A percentile compares a stretch with the other conserved stretches of the same genome.
Conservation (phyloP, 129 eudicot genomes). For the Lonicera japonica region DNA sequence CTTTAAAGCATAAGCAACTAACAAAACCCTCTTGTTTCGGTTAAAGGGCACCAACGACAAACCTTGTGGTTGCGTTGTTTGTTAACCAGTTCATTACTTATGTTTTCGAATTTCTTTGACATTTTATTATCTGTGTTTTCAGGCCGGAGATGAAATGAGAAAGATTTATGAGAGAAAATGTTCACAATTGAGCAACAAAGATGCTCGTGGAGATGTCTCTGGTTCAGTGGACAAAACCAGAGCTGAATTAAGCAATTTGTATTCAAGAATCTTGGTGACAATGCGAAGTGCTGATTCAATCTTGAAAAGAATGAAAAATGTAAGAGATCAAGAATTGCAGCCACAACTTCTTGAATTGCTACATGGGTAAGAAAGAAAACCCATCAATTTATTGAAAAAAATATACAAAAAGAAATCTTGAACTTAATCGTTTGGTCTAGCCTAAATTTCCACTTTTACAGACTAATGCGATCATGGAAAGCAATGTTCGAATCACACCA, state of each 20-base stretch:
- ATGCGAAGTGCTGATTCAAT: slow-evolving; percentile 38
- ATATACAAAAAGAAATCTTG: not conserved
- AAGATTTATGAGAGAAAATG: slow-evolving; percentile 37
- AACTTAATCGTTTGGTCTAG: not conserved
- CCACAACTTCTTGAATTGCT: slow-evolving; percentile 50
- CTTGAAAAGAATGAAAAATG: slow-evolving; percentile 43
- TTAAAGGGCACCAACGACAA: no score
- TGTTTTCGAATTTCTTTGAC: not conserved
- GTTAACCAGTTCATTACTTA: no score
- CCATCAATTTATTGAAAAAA: not conserved
- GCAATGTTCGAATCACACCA: slow-evolving; percentile 46
- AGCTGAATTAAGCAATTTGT: slow-evolving; percentile 36
- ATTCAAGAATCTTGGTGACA: slow-evolving; percentile 38
- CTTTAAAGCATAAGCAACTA: no score
- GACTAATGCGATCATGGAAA: slow-evolving; percentile 51
- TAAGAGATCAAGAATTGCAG: slow-evolving; percentile 50
- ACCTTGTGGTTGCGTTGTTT: no score
- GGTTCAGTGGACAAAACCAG: slow-evolving; percentile 18
- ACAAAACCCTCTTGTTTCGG: no score
- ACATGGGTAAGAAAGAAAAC: slow-evolving; percentile 37
- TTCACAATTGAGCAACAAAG: slow-evolving; percentile 28
- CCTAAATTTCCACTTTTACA: slow-evolving; percentile 14
- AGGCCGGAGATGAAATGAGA: slow-evolving; percentile 43
- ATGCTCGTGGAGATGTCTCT: slow-evolving; percentile 19
- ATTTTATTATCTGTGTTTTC: not conserved